These are phyloP conservation scores for Aspergillus quadrilineatus DNA, from an alignment of 2,329 filamentous ascomycete species.

Conservation along the genomic window DNA sequence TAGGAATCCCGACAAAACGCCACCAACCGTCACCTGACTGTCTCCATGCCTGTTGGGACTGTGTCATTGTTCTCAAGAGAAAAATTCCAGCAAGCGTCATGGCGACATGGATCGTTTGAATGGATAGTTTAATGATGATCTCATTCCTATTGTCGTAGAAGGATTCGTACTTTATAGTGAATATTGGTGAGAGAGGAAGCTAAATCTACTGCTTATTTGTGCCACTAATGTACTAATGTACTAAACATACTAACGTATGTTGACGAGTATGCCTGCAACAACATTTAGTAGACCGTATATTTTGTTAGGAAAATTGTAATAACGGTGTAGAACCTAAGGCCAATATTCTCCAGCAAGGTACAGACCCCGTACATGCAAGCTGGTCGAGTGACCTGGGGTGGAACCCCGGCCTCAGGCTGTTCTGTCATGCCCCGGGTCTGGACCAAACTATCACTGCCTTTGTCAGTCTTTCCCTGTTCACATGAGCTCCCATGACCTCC, in stretches of 20 bases:
- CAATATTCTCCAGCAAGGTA: not conserved
- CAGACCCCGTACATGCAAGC: not conserved
- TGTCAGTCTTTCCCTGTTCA: slow-evolving; percentile 18
- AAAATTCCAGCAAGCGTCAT: not conserved
- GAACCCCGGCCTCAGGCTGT: not conserved
- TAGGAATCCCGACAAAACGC: slow-evolving; percentile 11
- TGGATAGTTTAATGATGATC: not conserved
- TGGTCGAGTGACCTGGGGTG: slow-evolving; percentile 18
- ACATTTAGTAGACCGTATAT: not conserved
- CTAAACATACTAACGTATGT: too few relatives aligned
- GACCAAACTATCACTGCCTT: slow-evolving; percentile 5
- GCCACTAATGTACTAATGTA: too few relatives aligned
- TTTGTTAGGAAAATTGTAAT: not conserved
- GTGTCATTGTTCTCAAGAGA: not conserved
- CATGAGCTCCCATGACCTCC: slow-evolving; percentile 21
- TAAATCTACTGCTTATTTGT: not conserved
- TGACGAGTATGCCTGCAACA: too few relatives aligned
- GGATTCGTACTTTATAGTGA: too few relatives aligned
- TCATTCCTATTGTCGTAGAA: not conserved
- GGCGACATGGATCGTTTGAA: not conserved
- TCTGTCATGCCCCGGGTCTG: slow-evolving; percentile 16
- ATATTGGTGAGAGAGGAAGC: not conserved
- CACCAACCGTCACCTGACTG: too few relatives aligned
- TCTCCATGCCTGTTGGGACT: too few relatives aligned
- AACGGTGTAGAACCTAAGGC: not conserved